Percentiles rank a stretch among this genome's conserved stretches.
Conservation (phyloP, 176 grass and related monocot genomes). For the Aegilops speltoides region DNA sequence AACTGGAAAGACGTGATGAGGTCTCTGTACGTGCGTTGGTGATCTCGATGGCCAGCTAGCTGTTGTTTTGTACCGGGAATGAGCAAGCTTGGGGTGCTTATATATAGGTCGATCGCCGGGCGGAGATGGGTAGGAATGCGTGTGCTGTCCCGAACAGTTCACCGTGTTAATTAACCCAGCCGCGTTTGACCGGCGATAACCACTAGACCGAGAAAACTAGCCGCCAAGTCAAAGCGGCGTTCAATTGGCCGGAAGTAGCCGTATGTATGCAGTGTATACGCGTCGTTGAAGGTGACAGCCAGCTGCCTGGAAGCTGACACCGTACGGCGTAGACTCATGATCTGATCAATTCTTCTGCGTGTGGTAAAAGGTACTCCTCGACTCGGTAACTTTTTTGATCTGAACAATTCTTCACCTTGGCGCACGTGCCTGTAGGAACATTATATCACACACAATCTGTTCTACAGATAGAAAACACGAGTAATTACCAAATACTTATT, state of each 20-base stretch:
- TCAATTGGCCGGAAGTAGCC: background rate
- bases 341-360: background rate
- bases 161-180: too few species aligned
- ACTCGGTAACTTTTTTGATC: too few species aligned
- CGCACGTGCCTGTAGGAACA: too few species aligned
- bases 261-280: background rate
- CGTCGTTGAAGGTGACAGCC: background rate
- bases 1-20: background rate
- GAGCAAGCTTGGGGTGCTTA: too few species aligned
- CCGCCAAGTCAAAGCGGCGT: background rate
- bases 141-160: background rate
- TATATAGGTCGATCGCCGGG: too few species aligned
- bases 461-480: too few species aligned
- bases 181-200: too few species aligned
- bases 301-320: background rate
- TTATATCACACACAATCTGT: too few species aligned
- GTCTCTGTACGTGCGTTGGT: background rate
- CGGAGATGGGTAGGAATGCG: background rate
- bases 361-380: background rate
- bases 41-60: background rate
- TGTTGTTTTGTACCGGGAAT: background rate
- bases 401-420: too few species aligned
- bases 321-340: background rate
- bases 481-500: too few species aligned
- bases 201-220: background rate